Evolutionary conservation across 257 asterid genomes (phyloP).

Genomic region (Euphrasia confusa): DNA sequence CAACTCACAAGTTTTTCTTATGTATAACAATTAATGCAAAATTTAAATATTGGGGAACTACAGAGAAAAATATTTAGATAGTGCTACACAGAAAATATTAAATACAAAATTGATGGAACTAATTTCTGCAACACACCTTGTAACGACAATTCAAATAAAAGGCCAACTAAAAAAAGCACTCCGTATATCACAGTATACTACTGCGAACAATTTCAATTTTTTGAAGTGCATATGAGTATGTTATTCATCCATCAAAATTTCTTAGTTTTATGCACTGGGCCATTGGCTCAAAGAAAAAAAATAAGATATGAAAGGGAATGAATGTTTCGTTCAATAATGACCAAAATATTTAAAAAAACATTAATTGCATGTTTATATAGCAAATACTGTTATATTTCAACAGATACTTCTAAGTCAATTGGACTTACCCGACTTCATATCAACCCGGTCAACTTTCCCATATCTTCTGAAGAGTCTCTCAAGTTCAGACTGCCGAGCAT

Average conservation of each 20-base stretch:
- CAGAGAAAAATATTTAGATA: too few species aligned
- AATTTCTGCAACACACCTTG: background rate
- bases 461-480: slow-evolving; percentile 74
- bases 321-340: slow-evolving; percentile 9
- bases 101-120: background rate
- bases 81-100: background rate
- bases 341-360: background rate
- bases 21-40: too few species aligned
- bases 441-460: slow-evolving; percentile 74
- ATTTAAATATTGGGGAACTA: too few species aligned
- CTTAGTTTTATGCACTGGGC: background rate
- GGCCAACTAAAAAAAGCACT: slow-evolving; percentile 1
- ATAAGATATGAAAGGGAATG: slow-evolving; percentile 1
- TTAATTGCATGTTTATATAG: background rate
- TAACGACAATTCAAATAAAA: background rate
- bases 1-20: background rate
- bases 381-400: background rate
- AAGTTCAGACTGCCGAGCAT: slow-evolving; percentile 75
- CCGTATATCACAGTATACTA: slow-evolving; percentile 3
- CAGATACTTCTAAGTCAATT: background rate
- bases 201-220: slow-evolving; percentile 1
- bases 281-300: background rate
- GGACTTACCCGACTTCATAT: slow-evolving; percentile 78
- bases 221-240: background rate
- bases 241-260: background rate